Evolutionary conservation across 2,329 filamentous ascomycete genomes (phyloP).

Genomic region (Phialemoniopsis sp.): DNA sequence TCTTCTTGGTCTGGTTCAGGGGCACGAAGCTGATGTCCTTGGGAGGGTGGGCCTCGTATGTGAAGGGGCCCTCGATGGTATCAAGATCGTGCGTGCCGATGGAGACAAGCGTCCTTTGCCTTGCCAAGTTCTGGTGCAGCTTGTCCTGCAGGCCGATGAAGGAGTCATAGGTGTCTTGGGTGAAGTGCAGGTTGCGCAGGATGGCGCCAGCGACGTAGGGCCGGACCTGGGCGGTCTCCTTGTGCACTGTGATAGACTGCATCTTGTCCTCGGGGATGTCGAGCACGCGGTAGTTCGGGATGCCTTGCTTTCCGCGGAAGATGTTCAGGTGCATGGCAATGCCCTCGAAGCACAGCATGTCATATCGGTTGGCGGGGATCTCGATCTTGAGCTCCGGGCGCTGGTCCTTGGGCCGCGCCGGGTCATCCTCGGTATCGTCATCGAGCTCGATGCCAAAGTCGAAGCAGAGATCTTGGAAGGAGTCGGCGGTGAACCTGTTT

Average conservation of each 20-base stretch:
- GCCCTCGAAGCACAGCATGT: conserved; percentile 97
- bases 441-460: conserved; percentile 98
- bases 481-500: conserved; percentile 79
- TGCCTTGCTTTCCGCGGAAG: conserved; percentile 71
- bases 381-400: conserved; percentile 95
- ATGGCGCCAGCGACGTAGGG: conserved; percentile 89
- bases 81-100: conserved; percentile 97
- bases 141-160: conserved; percentile 99
- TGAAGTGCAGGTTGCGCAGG: conserved; percentile 87
- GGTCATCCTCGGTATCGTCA: conserved; percentile 79
- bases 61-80: conserved; percentile 90
- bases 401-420: conserved; percentile 74
- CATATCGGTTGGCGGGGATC: conserved; percentile 88
- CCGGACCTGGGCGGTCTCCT: conserved; percentile 72
- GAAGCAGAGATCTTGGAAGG: conserved; percentile 97
- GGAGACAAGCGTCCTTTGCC: conserved; percentile 89
- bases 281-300: conserved; percentile 77
- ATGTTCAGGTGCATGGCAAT: conserved; percentile 95
- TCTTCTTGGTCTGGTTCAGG: conserved; percentile 84
- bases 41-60: conserved; percentile 89
- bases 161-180: conserved; percentile 85
- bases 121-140: conserved; percentile 91
- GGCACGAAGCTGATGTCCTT: conserved; percentile 88
- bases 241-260: conserved; percentile 75
- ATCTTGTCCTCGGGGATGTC: conserved; percentile 69